Evolutionary conservation across 2,329 filamentous ascomycete genomes (phyloP).

Genomic region (Sarocladiaceae sp.): DNA sequence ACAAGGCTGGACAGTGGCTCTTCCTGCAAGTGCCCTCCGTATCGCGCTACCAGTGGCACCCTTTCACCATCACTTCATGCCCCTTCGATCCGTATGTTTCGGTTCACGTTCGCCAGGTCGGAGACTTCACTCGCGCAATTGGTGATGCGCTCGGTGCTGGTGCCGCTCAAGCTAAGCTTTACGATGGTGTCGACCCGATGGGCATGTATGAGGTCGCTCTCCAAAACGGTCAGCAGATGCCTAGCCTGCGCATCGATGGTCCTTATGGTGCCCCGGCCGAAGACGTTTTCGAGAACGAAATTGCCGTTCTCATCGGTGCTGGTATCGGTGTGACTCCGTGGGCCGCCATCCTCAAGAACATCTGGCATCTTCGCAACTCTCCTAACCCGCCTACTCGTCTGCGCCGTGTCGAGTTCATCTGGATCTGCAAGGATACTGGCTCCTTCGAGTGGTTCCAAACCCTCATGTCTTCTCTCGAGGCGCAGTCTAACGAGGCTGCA

Average conservation of each 20-base stretch:
- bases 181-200: conserved; percentile 83
- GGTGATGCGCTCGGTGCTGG: conserved; percentile 93
- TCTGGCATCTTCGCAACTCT: conserved; percentile 89
- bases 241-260: conserved; percentile 80
- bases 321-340: conserved; percentile 85
- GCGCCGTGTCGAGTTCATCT: conserved; percentile 95
- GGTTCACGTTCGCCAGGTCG: conserved; percentile 90
- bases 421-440: conserved; percentile 92
- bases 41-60: conserved; percentile 91
- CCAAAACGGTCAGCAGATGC: conserved; percentile 90
- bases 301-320: conserved; percentile 77
- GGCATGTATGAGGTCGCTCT: conserved; percentile 98
- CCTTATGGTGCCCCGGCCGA: conserved; percentile 96
- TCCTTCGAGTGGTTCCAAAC: conserved; percentile 99
- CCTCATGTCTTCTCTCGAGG: conserved; percentile 82
- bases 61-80: conserved; percentile 98
- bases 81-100: conserved; percentile 93
- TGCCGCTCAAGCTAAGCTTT: conserved; percentile 77
- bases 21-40: conserved; percentile 91
- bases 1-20: conserved; percentile 97
- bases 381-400: conserved; percentile 86
- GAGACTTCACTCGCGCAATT: conserved; percentile 91
- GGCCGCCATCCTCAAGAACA: conserved; percentile 89
- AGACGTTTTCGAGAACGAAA: conserved; percentile 92
- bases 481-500: conserved; percentile 68